Base-by-base conservation (phyloP, 2,329 filamentous ascomycete genomes). In the Arthrobotrys conoides region DNA sequence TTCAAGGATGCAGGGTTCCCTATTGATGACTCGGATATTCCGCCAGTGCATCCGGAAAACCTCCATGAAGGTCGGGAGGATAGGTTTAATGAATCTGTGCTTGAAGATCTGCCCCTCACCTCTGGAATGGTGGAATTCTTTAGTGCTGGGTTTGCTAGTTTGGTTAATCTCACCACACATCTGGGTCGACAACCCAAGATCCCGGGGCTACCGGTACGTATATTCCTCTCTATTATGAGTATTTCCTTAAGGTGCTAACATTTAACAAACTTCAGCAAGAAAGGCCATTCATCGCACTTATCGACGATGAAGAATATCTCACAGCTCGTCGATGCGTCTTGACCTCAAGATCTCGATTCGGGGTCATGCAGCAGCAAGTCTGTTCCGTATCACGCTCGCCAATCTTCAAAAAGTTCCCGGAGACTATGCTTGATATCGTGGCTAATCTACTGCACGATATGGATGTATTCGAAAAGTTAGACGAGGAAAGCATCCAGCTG, bases 1-100 rank as follows among this genome's bases (percentile, higher is more conserved):
- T 71, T 77, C 24, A 71, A 77, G 18, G 30, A 53, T 4, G 73
- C 67, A 9, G 73, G 73, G 12, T 77, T 67, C 14, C 73, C 73
- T 5, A 1, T 77, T 6, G 27, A 61, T 10, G 33, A 77, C 24
- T 63, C 59, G 1, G 73, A 77, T 38, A 61, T 77, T 24, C 73
- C 67, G 12, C 51, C 30, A 33, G 18, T 67, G 4, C 57, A 20
- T 27, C 24, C 22, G 4, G 59, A 66, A 5, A 41, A 16, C 3
- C 51, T 18, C 24, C 24, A 55, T 14, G 20, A 0, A 33, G 53
- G 38, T 14, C 22, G 51, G 0, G 59, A 66, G 10, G 9, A 49
- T 18, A 24, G 41, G 6, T 46, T 53, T 12, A 46, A 69, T 0
- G 30, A 67, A 16, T 66, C 27, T 3, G 24, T 49, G 10, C 61